Conservation (phyloP, 768 basidiomycete species). For the Tylopilus vinaceipallidus region DNA sequence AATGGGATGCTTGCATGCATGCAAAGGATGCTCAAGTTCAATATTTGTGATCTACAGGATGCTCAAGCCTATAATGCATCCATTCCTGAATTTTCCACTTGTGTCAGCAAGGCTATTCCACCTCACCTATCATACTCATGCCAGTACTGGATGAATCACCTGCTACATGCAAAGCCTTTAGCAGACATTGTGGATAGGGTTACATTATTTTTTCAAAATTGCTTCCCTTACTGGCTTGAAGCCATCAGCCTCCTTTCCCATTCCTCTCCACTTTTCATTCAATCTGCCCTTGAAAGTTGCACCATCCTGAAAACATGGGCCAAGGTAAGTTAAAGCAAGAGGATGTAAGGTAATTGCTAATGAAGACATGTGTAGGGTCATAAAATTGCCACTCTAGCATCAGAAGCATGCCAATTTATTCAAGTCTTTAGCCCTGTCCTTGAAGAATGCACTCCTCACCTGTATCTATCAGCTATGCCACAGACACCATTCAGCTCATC, state of each 20-base stretch:
- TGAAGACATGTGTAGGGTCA: no score
- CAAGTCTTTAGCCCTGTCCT: no score
- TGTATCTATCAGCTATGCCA: no score
- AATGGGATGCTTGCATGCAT: constrained; percentile 1
- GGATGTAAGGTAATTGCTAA: no score
- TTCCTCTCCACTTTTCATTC: no score
- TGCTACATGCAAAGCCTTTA: no score
- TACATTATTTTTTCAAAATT: constrained; percentile 2
- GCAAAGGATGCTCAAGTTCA: constrained; percentile 1
- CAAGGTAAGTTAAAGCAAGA: no score
- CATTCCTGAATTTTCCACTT: background rate
- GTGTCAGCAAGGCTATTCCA: background rate
- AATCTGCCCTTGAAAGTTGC: background rate
- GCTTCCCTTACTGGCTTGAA: no score
- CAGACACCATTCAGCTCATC: background rate
- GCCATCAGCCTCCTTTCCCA: constrained; percentile 4
- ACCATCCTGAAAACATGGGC: background rate
- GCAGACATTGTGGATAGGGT: background rate
- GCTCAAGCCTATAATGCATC: background rate
- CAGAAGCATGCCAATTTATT: constrained; percentile 1
- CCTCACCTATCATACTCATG: no score
- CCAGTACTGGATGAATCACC: no score
- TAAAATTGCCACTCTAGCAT: background rate
- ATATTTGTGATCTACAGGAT: constrained; percentile 1
- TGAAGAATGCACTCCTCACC: no score